Base-by-base conservation (phyloP, 495 filamentous ascomycete genomes). In the Thermothielavioides terrestris region DNA sequence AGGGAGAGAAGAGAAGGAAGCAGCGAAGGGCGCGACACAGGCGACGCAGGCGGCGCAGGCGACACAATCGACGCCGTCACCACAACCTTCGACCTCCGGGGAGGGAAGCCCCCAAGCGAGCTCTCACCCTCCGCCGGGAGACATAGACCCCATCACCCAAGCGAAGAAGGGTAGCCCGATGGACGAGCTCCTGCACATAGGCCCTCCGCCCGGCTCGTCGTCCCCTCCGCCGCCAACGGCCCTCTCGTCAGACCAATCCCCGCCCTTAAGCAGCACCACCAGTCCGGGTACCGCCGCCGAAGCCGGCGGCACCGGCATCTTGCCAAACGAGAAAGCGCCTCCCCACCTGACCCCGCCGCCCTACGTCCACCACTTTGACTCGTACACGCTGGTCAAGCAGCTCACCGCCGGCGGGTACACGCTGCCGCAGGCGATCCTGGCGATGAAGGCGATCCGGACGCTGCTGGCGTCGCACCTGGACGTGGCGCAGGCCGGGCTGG, bases 291-390 rank as follows among this genome's bases (percentile, higher is more conserved):
- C 14, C 22, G 14, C 23, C 34, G 4, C 11, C 22, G 15, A 11
- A 17, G 27, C 14, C 31, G 4, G 17, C 17, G 15, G 4, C 35
- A 44, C 17, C 6, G 17, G 1, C 27, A 44, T 9, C 20, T 61
- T 71, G 37, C 60, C 52, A 35, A 58, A 17, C 64, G n/a, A n/a
- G n/a, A n/a, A n/a, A n/a, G n/a, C n/a, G n/a, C n/a, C 61, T 53
- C 78, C 77, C 15, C 83, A 83, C 38, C 81, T 95, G 26, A 71
- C 80, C 6, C 78, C 87, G 0, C 77, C 86, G 14, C 86, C 80
- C 3, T 91, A 95, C 64, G 80, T 95, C 11, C 92, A 98, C 70
- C 88, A 96, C 70, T 98, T 98, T 65, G 92, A 98, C 68, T 94
- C 84, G 15, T 97, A 89, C 60, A 80, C 79, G 4, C 76, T 95